Base-by-base conservation (phyloP, 768 basidiomycete genomes). In the Dioszegia hungarica region DNA sequence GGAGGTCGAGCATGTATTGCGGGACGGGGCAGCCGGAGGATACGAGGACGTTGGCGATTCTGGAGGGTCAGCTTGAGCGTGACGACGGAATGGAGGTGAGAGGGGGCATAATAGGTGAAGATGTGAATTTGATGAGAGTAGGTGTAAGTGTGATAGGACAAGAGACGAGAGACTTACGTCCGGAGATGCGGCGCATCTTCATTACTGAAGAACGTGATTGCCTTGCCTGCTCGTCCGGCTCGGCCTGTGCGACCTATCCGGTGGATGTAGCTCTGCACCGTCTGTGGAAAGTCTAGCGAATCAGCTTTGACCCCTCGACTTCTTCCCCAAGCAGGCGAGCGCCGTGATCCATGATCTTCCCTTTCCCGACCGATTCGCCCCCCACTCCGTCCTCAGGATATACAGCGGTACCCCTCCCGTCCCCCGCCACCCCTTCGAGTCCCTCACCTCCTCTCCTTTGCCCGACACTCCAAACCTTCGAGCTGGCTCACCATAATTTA, bases 181-280 rank as follows among this genome's bases (percentile, higher is more conserved):
- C 95, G 93, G 44, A 99, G 80, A 76, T 87, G 90, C 0, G 90
- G 88, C 0, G 85, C 88, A 73, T 99, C 95, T 57, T 90, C 88
- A 62, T 92, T 83, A 2, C 91, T 95, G 79, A 95, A 98, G 76
- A 90, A 97, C 1, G 95, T 99, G 37, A 93, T 84, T 0, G 95
- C 93, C 74, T 88, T 88, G 17, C 95, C 95, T 66, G 89, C 86
- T 48, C 87, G 82, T 6, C 92, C 94, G 17, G 93, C 93, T 51
- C 95, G 84, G 20, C 94, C 95, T 3, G 95, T 98, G 60, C 95
- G 89, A 72, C 90, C 94, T 49, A 99, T 95, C 22, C 95, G 82
- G 76, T 99, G 95, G 39, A 99, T 83, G 70, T 99, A 99, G 69
- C 89, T 92, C 75, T 94, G 91, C 1, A 94, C 87, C 53, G 85